Evolutionary conservation across 371 early-diverging fungal species (phyloP), one percentile per base, ranked within the genome.

Genomic region (Haplosporangium sp.): DNA sequence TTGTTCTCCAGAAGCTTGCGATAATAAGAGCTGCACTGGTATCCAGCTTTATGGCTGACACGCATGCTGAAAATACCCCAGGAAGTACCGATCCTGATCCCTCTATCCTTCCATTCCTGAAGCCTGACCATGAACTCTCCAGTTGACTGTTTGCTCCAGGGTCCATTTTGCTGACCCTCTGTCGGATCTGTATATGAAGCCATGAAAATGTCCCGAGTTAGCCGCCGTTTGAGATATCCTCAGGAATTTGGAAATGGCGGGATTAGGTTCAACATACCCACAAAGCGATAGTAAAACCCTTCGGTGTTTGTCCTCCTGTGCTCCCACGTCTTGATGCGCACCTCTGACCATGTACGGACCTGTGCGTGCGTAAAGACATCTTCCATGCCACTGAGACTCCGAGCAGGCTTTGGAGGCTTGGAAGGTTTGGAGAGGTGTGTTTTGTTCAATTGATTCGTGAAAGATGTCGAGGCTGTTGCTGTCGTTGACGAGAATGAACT

Each of bases 211-310:
- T n/a, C n/a, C n/a, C n/a, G n/a, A n/a, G n/a, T n/a, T n/a, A n/a
- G n/a, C n/a, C n/a, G n/a, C n/a, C n/a, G n/a, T n/a, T n/a, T n/a
- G n/a, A n/a, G n/a, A n/a, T n/a, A n/a, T n/a, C n/a, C n/a, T n/a
- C n/a, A n/a, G n/a, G n/a, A n/a, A n/a, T n/a, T n/a, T n/a, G n/a
- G n/a, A n/a, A n/a, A n/a, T n/a, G n/a, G n/a, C n/a, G n/a, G n/a
- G 38, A 5, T 6, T 12, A 37, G 36, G 5, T 46, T 23, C 20
- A 20, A 54, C 80, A 47, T 82, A 84, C 87, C 85, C 37, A 88
- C 87, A 69, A 93, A 92, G 73, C 94, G 89, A 67, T 89, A 95
- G 64, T 91, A 93, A 71, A 85, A 91, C 0, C 84, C 86, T 66
- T 92, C 92, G 0, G 87, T 82, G 62, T 85, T 86, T 60, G 81